A percentile compares a stretch with the other conserved stretches of the same genome.
These are phyloP conservation scores for Galerina marginata DNA, from an alignment of 768 basidiomycete species.

Conservation along the genomic window DNA sequence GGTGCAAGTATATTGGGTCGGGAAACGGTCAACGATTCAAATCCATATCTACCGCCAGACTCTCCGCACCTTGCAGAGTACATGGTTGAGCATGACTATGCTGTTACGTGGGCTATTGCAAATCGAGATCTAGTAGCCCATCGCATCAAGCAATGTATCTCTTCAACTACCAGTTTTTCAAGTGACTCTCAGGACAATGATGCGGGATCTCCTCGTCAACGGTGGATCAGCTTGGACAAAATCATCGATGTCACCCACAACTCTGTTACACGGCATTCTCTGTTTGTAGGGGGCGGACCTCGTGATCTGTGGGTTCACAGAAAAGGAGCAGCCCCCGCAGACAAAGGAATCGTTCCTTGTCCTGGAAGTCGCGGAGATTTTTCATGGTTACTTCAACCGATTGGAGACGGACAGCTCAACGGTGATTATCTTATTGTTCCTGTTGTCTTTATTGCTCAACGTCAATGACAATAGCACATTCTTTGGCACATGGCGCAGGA, in stretches of 20 bases:
- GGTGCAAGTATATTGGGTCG: conserved; percentile 36
- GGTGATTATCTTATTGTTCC: conserved; percentile 21
- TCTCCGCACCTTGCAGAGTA: conserved; percentile 35
- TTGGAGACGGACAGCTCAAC: conserved; percentile 39
- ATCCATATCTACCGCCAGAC: conserved; percentile 38
- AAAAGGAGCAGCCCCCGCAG: conserved; percentile 45
- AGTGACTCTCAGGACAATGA: not conserved
- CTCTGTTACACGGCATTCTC: conserved; percentile 34
- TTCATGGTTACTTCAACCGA: conserved; percentile 39
- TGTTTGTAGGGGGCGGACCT: conserved; percentile 21
- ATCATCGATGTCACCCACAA: conserved; percentile 45
- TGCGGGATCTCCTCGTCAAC: conserved; percentile 1
- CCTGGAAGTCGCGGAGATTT: conserved; percentile 46
- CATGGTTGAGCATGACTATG: conserved; percentile 40
- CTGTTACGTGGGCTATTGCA: conserved; percentile 42
- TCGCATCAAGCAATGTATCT: conserved; percentile 35
- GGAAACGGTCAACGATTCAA: conserved; percentile 36
- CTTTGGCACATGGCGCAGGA: conserved; percentile 46
- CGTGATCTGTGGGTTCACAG: conserved; percentile 40
- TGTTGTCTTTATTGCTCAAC: not conserved
- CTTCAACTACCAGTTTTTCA: not conserved
- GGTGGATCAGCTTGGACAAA: conserved; percentile 24
- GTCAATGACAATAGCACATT: conserved; percentile 28
- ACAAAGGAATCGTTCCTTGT: conserved; percentile 39
- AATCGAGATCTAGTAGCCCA: conserved; percentile 46